Evolutionary conservation across 148 eudicot species (phyloP).

Genomic region (Rhododendron henanense): DNA sequence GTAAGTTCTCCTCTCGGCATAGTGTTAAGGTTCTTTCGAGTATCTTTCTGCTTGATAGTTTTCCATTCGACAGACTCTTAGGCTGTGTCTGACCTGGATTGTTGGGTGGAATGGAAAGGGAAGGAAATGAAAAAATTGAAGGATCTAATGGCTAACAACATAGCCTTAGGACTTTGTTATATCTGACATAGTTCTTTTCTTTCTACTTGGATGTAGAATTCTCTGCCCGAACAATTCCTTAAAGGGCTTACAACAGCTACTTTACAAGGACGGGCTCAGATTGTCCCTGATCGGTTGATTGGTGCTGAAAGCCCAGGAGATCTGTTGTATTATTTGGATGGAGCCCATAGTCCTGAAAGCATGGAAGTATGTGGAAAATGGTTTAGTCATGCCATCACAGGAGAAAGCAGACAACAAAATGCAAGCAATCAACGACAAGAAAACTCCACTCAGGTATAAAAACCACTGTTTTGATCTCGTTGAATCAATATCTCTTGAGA

Average conservation of each 20-base stretch:
- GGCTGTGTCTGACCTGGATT: neutral
- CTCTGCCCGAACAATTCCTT: conserved; percentile 81
- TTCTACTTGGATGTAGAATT: conserved; percentile 39
- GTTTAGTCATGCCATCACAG: conserved; percentile 61
- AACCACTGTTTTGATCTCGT: neutral
- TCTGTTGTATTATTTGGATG: conserved; percentile 85
- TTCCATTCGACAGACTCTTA: neutral
- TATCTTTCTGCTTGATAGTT: neutral
- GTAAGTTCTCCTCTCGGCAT: conserved; percentile 36
- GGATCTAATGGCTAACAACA: neutral
- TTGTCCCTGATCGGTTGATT: conserved; percentile 56
- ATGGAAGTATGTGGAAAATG: conserved; percentile 97
- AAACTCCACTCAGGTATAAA: conserved; percentile 61
- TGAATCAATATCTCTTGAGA: neutral
- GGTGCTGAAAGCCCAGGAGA: conserved; percentile 55
- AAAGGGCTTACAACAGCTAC: conserved; percentile 72
- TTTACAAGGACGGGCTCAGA: conserved; percentile 88
- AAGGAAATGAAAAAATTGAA: neutral
- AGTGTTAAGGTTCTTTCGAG: neutral
- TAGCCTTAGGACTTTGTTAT: neutral
- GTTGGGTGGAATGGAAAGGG: neutral
- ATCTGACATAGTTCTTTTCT: conserved; percentile 7
- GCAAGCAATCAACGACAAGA: conserved; percentile 20
- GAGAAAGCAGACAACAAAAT: conserved; percentile 29
- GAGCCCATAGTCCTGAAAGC: conserved; percentile 99